A percentile compares a stretch with the other conserved stretches of the same genome.
phyloP scores from a whole-genome alignment of 1,139 yeast species.

The Sugiyamaella japonica region DNA sequence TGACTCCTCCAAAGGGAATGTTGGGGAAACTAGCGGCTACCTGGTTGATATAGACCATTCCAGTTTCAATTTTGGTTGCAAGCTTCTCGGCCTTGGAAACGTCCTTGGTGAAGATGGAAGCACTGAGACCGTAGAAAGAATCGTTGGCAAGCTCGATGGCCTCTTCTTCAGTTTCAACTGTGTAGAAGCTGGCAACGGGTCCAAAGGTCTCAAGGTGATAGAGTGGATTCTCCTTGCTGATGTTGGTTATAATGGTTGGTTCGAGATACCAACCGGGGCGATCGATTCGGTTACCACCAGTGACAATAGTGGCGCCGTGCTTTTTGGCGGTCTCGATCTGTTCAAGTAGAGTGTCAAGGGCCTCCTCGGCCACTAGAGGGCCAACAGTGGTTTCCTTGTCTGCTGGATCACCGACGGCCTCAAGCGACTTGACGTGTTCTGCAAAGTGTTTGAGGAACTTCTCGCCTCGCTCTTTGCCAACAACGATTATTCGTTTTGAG shows the following conservation, averaged over 20 bases:
- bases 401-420: slow-evolving; percentile 72
- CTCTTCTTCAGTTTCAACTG: slow-evolving; percentile 68
- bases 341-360: slow-evolving; percentile 68
- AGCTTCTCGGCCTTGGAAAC: slow-evolving; percentile 55
- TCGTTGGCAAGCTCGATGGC: slow-evolving; percentile 69
- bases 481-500: slow-evolving; percentile 72
- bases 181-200: slow-evolving; percentile 73
- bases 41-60: slow-evolving; percentile 77
- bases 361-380: slow-evolving; percentile 75
- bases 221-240: slow-evolving; percentile 58
- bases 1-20: slow-evolving; percentile 81
- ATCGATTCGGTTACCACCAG: slow-evolving; percentile 66
- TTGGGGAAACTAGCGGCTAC: slow-evolving; percentile 77
- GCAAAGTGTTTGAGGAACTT: slow-evolving; percentile 54
- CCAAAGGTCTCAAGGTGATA: slow-evolving; percentile 78
- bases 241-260: slow-evolving; percentile 71
- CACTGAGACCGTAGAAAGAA: slow-evolving; percentile 75
- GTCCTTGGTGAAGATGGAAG: slow-evolving; percentile 71
- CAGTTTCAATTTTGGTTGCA: slow-evolving; percentile 64
- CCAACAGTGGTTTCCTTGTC: slow-evolving; percentile 73
- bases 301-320: slow-evolving; percentile 70
- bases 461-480: slow-evolving; percentile 63
- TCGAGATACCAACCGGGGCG: slow-evolving; percentile 64
- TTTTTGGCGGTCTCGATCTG: slow-evolving; percentile 70
- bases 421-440: slow-evolving; percentile 49